phyloP scores from a whole-genome alignment of 1,284 basidiomycete genomes.

The Exsudoporus floridanus region DNA sequence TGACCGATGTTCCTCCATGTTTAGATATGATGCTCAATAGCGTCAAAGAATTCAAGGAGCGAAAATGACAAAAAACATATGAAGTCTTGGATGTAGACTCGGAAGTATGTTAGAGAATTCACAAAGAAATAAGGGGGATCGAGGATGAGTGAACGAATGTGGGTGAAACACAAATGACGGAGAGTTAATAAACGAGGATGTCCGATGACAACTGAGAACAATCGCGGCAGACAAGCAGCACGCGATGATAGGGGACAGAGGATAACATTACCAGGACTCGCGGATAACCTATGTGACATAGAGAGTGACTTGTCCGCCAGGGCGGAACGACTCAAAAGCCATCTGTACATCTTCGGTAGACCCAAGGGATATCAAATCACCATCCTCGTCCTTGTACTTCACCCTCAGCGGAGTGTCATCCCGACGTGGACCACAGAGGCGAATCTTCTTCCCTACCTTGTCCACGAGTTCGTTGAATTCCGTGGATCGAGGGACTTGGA shows the following conservation, averaged over 20 bases:
- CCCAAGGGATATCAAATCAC: slow-evolving; percentile 82
- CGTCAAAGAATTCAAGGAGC: slow-evolving; percentile 17
- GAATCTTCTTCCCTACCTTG: slow-evolving; percentile 89
- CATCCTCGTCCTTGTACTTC: slow-evolving; percentile 89
- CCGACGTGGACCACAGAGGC: slow-evolving; percentile 77
- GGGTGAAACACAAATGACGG: slow-evolving; percentile 13
- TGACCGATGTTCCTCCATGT: slow-evolving; percentile 39
- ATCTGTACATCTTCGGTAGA: slow-evolving; percentile 89
- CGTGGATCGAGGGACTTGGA: slow-evolving; percentile 79
- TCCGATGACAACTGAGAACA: slow-evolving; percentile 16
- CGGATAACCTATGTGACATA: slow-evolving; percentile 57
- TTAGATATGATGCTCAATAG: slow-evolving; percentile 30
- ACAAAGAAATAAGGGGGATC: slow-evolving; percentile 5
- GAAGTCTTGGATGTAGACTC: slow-evolving; percentile 1
- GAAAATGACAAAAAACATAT: slow-evolving; percentile 13
- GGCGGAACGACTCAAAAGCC: slow-evolving; percentile 79
- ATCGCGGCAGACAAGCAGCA: slow-evolving; percentile 12
- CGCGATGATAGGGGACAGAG: slow-evolving; percentile 6
- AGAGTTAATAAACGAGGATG: slow-evolving; percentile 20
- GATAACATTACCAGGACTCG: slow-evolving; percentile 2
- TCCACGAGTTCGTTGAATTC: slow-evolving; percentile 83
- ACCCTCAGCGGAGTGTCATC: slow-evolving; percentile 77
- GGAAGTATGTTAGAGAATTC: slow-evolving; percentile 22
- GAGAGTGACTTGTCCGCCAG: slow-evolving; percentile 72
- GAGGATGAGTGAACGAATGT: slow-evolving; percentile 24